A percentile compares a stretch with the other conserved stretches of the same genome.
Conservation (phyloP, 345 rosid genomes). For the Acer yangbiense region DNA sequence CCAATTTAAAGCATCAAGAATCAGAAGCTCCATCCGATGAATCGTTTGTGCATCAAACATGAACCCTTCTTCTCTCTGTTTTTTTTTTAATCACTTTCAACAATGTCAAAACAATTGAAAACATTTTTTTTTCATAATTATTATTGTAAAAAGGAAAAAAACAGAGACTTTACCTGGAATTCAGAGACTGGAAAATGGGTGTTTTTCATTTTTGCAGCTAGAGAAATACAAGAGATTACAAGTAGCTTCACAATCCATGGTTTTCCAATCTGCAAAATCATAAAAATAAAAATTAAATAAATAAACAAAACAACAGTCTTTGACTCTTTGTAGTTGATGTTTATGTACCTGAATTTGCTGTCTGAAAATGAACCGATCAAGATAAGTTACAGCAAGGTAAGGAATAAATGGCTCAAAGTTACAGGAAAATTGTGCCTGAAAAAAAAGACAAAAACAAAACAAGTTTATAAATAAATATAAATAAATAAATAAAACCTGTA, state of each 20-base stretch:
- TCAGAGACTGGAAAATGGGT: constrained; percentile 29
- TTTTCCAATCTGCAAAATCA: constrained; percentile 36
- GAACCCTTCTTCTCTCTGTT: constrained; percentile 40
- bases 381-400: constrained; percentile 55
- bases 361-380: constrained; percentile 50
- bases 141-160: not conserved
- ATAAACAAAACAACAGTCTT: not conserved
- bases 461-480: constrained; percentile 9
- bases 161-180: constrained; percentile 32
- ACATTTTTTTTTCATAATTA: not conserved
- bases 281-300: not conserved
- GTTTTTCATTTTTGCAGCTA: constrained; percentile 54
- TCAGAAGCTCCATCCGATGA: constrained; percentile 55
- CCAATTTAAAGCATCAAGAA: constrained; percentile 65
- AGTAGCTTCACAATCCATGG: constrained; percentile 47
- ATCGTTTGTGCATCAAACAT: constrained; percentile 41
- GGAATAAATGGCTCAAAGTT: constrained; percentile 33
- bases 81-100: not conserved
- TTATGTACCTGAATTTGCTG: constrained; percentile 40
- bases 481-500: not conserved
- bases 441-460: not conserved
- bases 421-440: constrained; percentile 31
- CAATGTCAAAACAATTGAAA: not conserved
- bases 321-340: no score
- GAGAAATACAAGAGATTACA: constrained; percentile 45